Evolutionary conservation across 1,284 basidiomycete species (phyloP), one percentile per base, ranked within the genome.

Genomic region (Sporisorium graminicola): DNA sequence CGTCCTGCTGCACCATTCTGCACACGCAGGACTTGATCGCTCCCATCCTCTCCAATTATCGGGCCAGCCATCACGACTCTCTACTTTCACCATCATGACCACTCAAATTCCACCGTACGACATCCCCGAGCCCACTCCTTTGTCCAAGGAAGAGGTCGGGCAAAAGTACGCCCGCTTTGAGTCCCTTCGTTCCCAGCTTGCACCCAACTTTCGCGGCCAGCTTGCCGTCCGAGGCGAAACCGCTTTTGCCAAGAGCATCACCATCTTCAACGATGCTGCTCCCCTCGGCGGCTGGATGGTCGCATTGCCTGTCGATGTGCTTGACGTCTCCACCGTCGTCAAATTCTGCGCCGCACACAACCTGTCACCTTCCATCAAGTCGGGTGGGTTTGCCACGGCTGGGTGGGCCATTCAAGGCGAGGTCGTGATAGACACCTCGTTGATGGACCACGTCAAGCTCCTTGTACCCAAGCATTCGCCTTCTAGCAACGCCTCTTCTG

Each of bases 351-450:
- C 82, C 20, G 89, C 89, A 58, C 88, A 94, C 79, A 84, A 85
- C 0, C 87, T 95, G 4, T 91, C 91, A n/a, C 89, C 91, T 6
- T 94, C 92, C n/a, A 88, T 94, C 79, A 94, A 93, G 85, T 92
- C 93, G 0, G 94, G 94, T 18, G 94, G 94, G 0, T 94, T 92
- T 82, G 94, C 93, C 8, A 94, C 92, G 3, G 93, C 91, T 12
- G 94, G 94, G 3, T 94, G 93, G 92, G 90, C 92, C 14, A 90
- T 95, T 58, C 91, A 90, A 35, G 94, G 93, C 44, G 92, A 94
- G 81, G 88, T 95, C 60, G 90, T 95, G 76, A 86, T 95, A 79
- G 93, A 95, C 87, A 87, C 95, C 63, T 89, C 88, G 74, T 88
- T 88, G 78, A 87, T 95, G 71, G 62, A 88, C 88, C 60, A 90